Conservation (phyloP, 768 basidiomycete species). For the Tubosaeta brunneosetosa region DNA sequence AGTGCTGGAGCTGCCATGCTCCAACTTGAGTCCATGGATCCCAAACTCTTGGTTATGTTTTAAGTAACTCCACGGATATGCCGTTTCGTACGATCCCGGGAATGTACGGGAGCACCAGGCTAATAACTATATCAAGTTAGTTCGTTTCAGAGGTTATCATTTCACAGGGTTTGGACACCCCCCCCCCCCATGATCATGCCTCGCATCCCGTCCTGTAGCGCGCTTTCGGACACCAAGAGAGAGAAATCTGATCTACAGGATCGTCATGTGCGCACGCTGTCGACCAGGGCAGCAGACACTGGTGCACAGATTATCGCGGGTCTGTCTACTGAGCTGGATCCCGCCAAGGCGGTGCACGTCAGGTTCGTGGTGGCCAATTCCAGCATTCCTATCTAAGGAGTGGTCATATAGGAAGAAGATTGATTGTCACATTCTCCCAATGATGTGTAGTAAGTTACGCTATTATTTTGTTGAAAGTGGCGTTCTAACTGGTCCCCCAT, state of each 20-base stretch:
- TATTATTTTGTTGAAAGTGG: not conserved
- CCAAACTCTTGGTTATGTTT: not conserved
- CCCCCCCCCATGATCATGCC: not conserved
- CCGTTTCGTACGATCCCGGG: not conserved
- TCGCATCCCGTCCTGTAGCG: constrained; percentile 4
- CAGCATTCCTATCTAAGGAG: not conserved
- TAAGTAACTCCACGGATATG: not conserved
- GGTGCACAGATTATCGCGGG: constrained; percentile 55
- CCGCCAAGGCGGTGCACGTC: constrained; percentile 47
- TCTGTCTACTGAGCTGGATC: constrained; percentile 41
- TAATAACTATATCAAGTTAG: no score
- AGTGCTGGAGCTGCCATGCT: not conserved
- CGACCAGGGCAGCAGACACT: constrained; percentile 52
- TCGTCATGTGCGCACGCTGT: constrained; percentile 22
- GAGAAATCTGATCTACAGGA: constrained; percentile 13
- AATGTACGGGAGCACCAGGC: no score
- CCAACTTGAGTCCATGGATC: no score
- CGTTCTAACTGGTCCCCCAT: not conserved
- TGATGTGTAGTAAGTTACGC: constrained; percentile 61
- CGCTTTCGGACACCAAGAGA: constrained; percentile 9
- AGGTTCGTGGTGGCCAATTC: constrained; percentile 32
- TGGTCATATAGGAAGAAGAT: constrained; percentile 47
- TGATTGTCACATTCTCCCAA: constrained; percentile 59
- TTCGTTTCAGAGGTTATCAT: not conserved
- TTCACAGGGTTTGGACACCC: not conserved